Percentiles rank a stretch among this genome's conserved stretches.
These are phyloP conservation scores for Suillus plorans DNA, from an alignment of 768 basidiomycete genomes.

Conservation along the genomic window DNA sequence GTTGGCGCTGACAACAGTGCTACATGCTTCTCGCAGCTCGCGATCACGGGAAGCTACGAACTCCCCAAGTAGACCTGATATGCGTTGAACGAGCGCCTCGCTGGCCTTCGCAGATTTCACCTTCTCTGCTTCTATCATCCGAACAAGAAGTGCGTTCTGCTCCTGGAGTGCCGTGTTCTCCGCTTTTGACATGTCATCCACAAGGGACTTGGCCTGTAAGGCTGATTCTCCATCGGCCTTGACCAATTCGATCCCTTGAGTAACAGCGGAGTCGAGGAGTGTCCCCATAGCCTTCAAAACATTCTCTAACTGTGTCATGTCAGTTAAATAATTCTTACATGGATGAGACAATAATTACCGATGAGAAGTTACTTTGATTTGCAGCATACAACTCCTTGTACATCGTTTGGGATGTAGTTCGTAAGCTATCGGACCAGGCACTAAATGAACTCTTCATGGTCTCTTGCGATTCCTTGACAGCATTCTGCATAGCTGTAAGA, in stretches of 20 bases:
- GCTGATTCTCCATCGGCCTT: slow-evolving; percentile 52
- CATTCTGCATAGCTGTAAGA: slow-evolving; percentile 44
- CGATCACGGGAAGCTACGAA: slow-evolving; percentile 70
- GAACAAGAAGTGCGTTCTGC: slow-evolving; percentile 67
- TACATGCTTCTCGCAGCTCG: slow-evolving; percentile 59
- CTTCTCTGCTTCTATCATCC: slow-evolving; percentile 66
- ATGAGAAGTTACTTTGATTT: slow-evolving; percentile 45
- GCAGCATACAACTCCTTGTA: slow-evolving; percentile 46
- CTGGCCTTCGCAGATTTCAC: slow-evolving; percentile 64
- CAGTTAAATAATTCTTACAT: neutral
- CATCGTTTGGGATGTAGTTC: slow-evolving; percentile 45
- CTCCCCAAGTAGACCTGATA: slow-evolving; percentile 69
- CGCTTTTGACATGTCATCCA: slow-evolving; percentile 43
- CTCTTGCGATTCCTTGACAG: slow-evolving; percentile 53
- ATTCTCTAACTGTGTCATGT: slow-evolving; percentile 44
- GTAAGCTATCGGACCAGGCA: slow-evolving; percentile 57
- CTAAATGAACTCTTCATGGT: slow-evolving; percentile 51
- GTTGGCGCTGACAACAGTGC: slow-evolving; percentile 55
- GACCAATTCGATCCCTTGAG: slow-evolving; percentile 58
- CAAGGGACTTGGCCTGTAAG: slow-evolving; percentile 47
- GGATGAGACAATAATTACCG: slow-evolving; percentile 29
- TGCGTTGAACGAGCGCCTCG: slow-evolving; percentile 70
- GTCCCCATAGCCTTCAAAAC: slow-evolving; percentile 58
- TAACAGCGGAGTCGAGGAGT: slow-evolving; percentile 59
- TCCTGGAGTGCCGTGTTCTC: slow-evolving; percentile 63